Conservation (phyloP, 768 basidiomycete genomes). For the Dentipellis fragilis region DNA sequence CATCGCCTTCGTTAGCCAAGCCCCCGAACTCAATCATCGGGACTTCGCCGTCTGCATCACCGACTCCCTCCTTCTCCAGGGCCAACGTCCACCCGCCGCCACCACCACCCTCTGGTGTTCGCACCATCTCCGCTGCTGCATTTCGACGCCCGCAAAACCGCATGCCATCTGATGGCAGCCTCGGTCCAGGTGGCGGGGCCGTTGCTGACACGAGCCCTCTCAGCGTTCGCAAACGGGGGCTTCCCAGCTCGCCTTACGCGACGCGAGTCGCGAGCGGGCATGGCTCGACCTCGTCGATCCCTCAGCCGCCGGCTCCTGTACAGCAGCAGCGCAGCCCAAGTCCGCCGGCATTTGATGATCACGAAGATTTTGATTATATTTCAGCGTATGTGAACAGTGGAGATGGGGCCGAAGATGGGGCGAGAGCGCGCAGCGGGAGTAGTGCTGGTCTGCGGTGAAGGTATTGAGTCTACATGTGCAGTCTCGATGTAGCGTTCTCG, state of each 20-base stretch:
- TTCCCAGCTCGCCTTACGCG: constrained; percentile 35
- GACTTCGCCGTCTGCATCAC: constrained; percentile 13
- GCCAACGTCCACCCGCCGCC: constrained; percentile 23
- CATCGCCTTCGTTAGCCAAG: constrained; percentile 10
- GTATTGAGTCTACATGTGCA: too few species aligned
- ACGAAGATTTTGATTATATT: constrained; percentile 49
- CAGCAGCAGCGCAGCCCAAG: constrained; percentile 3
- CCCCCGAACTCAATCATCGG: background rate
- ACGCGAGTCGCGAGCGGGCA: background rate
- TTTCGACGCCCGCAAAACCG: constrained; percentile 47
- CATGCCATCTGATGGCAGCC: constrained; percentile 16
- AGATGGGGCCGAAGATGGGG: background rate
- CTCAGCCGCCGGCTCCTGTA: constrained; percentile 6
- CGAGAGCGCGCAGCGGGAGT: too few species aligned
- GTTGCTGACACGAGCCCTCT: constrained; percentile 38
- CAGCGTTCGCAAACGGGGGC: constrained; percentile 35
- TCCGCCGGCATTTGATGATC: constrained; percentile 23
- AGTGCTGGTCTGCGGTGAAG: too few species aligned
- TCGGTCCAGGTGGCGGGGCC: background rate
- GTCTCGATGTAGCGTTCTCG: too few species aligned
- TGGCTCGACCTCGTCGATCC: constrained; percentile 1
- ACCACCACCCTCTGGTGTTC: constrained; percentile 22
- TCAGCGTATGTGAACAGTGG: constrained; percentile 32
- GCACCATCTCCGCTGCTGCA: constrained; percentile 69
- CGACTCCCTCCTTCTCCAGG: constrained; percentile 17